phyloP scores from a whole-genome alignment of 352 stramenopile species.

The Phytophthora ohioensis region DNA sequence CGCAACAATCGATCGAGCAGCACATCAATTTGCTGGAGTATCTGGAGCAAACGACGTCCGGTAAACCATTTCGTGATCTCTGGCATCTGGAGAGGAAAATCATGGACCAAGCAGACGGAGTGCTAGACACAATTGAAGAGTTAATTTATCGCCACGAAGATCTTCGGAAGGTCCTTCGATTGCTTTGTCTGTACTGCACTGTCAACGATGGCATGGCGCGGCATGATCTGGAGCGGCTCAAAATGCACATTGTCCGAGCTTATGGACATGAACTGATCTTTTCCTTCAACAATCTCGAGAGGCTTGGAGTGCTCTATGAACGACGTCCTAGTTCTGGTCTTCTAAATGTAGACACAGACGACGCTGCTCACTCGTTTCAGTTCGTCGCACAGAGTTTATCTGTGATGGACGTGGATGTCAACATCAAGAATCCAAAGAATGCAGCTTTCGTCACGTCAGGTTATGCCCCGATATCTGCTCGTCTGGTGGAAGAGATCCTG shows the following conservation, averaged over 20 bases:
- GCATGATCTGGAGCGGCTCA: constrained; percentile 51
- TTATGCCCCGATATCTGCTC: constrained; percentile 74
- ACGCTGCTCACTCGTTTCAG: constrained; percentile 38
- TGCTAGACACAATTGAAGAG: constrained; percentile 58
- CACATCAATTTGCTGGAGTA: constrained; percentile 73
- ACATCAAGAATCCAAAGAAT: constrained; percentile 59
- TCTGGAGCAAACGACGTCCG: constrained; percentile 53
- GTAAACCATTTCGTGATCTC: constrained; percentile 61
- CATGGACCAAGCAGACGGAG: constrained; percentile 55
- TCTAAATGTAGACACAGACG: background rate
- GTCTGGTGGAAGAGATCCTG: constrained; percentile 75
- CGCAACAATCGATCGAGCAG: constrained; percentile 61
- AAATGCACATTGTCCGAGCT: constrained; percentile 66
- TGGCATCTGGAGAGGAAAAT: constrained; percentile 78
- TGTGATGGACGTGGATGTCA: constrained; percentile 67
- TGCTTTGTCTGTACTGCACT: constrained; percentile 75
- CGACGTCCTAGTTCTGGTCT: constrained; percentile 7
- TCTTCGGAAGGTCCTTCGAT: constrained; percentile 57
- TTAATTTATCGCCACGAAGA: constrained; percentile 69
- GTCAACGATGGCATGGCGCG: constrained; percentile 53
- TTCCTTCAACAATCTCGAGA: constrained; percentile 71
- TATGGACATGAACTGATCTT: constrained; percentile 83
- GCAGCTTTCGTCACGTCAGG: constrained; percentile 78
- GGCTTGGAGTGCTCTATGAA: constrained; percentile 59
- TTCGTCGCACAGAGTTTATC: constrained; percentile 41